Base-by-base conservation (phyloP, 805 yeast species). In the Maudiozyma bulderi region DNA sequence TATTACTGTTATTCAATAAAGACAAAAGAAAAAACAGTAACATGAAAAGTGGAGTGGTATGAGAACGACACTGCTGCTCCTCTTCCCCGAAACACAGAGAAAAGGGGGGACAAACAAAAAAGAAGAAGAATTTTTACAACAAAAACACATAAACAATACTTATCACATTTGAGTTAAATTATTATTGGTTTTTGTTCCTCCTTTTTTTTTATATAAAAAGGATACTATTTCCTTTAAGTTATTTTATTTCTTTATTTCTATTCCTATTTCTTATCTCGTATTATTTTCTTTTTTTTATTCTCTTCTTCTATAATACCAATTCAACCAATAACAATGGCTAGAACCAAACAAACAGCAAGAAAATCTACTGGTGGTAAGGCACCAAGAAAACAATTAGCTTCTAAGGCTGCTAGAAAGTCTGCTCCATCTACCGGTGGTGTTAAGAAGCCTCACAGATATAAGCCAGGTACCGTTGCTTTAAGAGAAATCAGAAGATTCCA, bases 401-500 rank as follows among this genome's bases (percentile, higher is more conserved):
- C 93, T 53, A 85, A 85, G 76, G 93, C 91, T 62, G 93, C 93
- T 55, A 84, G 93, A 84, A 85, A 85, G 68, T 84, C 91, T 39
- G 93, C 93, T 46, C 93, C 93, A 80, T 76, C 87, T 47, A 77
- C 89, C 54, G 91, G 91, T 69, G 93, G 93, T 82, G 91, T 85
- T 64, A 85, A 85, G 81, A 85, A 85, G 73, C 91, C 91, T 56
- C 93, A 85, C 82, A 85, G 95, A 84, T 86, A 86, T 77, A 84
- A 84, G 85, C 95, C 95, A 74, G 95, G 95, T 82, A 86, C 93
- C 66, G 93, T 85, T 65, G 96, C 96, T 54, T 79, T 88, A 71
- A 84, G 95, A 76, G 97, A 91, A 77, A 87, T 91, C 68, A 84
- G 96, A 78, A 84, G 93, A 79, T 91, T 90, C 77, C 98, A 90